Conservation (phyloP, 1,284 basidiomycete genomes). For the Leccinum fuscescens region DNA sequence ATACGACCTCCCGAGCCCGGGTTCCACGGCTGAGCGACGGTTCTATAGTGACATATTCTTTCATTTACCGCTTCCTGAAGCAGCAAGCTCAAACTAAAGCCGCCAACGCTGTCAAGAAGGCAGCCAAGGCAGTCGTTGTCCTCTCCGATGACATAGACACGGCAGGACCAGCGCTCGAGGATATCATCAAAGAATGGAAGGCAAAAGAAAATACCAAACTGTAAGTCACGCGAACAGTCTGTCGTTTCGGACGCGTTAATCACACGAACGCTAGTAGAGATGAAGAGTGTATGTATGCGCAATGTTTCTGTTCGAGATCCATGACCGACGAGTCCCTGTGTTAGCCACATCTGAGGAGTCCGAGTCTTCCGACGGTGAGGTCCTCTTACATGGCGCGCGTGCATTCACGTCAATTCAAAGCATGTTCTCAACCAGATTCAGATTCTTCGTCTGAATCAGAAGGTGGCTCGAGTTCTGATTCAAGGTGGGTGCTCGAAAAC, state of each 20-base stretch:
- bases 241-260: constrained; percentile 1
- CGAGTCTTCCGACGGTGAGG: constrained; percentile 26
- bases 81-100: constrained; percentile 63
- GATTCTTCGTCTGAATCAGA: constrained; percentile 35
- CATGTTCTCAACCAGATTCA: constrained; percentile 1
- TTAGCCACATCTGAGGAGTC: constrained; percentile 25
- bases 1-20: not conserved
- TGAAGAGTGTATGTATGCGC: constrained; percentile 33
- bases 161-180: constrained; percentile 56
- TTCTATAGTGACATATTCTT: constrained; percentile 61
- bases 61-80: constrained; percentile 70
- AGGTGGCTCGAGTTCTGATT: constrained; percentile 26
- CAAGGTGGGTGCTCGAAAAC: constrained; percentile 19
- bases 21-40: constrained; percentile 12
- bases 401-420: not conserved
- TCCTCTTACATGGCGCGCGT: not conserved
- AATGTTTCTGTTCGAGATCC: constrained; percentile 1
- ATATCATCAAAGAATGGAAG: constrained; percentile 65
- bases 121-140: constrained; percentile 56
- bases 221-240: constrained; percentile 16
- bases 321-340: constrained; percentile 11
- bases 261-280: constrained; percentile 19
- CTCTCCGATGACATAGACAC: constrained; percentile 50
- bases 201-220: constrained; percentile 27
- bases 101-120: constrained; percentile 63